phyloP scores from a whole-genome alignment of 306 rosid genomes.

The Coriaria nepalensis region DNA sequence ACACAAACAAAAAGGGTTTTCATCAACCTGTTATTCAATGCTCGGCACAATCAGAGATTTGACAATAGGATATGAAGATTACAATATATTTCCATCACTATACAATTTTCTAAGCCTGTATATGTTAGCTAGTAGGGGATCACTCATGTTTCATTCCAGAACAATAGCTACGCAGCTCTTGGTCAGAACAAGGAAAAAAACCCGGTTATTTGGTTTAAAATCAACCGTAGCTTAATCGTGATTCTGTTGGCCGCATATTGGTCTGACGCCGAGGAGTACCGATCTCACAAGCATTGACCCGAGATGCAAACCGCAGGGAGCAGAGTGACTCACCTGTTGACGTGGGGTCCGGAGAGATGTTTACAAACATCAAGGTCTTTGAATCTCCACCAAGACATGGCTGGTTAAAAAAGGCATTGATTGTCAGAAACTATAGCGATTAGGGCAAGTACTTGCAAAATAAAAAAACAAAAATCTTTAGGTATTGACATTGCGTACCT shows the following conservation, averaged over 20 bases:
- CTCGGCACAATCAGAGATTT: constrained; percentile 2
- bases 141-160: constrained; percentile 20
- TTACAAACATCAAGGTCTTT: constrained; percentile 87
- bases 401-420: constrained; percentile 30
- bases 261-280: constrained; percentile 88
- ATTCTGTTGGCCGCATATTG: constrained; percentile 35
- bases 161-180: constrained; percentile 15
- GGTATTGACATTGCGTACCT: constrained; percentile 29
- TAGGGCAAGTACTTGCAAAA: background rate
- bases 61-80: constrained; percentile 11
- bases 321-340: constrained; percentile 77
- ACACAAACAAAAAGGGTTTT: no score
- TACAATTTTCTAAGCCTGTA: constrained; percentile 35
- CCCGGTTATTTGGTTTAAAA: constrained; percentile 10
- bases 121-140: constrained; percentile 33
- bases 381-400: constrained; percentile 96
- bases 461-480: constrained; percentile 2
- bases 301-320: constrained; percentile 87
- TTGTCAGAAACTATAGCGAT: constrained; percentile 14
- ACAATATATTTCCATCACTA: constrained; percentile 27
- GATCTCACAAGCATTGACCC: constrained; percentile 92
- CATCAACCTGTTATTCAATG: background rate
- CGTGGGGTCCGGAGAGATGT: constrained; percentile 67
- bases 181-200: constrained; percentile 17
- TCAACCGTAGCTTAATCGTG: constrained; percentile 62